Evolutionary conservation across 345 rosid species (phyloP), one percentile per base, ranked within the genome.

Genomic region (Syzygium aromaticum): DNA sequence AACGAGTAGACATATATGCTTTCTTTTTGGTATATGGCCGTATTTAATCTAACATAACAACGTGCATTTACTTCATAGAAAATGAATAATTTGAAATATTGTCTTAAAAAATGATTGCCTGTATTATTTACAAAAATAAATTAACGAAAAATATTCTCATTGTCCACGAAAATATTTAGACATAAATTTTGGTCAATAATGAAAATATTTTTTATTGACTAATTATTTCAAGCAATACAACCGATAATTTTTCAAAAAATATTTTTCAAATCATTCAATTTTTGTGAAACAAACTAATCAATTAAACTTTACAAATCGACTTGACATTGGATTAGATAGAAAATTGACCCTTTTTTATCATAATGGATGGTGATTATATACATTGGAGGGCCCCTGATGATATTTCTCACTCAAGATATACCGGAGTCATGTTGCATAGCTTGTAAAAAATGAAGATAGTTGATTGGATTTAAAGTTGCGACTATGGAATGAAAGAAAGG

Each of bases 281-380:
- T 8, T 0, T 0, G 2, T 3, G 21, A 64, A 64, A 64, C 5
- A 16, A 64, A 64, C 0, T 1, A 8, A 67, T 38, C 23, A 1
- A 11, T 30, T 16, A 13, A 27, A 27, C 30, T 59, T 59, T 59
- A 27, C 5, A 13, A 27, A 27, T 14, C 27, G 6, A 59, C 15
- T 59, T 59, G 67, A 59, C 30, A 6, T 59, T 59, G 7, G 67
- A 13, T 27, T 1, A 59, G 8, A 13, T 11, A 59, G 46, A 67
- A 67, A 67, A 38, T 67, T 67, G 78, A 16, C 78, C 43, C 78
- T 64, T 67, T 67, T 43, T 43, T 43, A 6, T 53, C 22, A 53
- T 53, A 6, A 7, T 30, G 78, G 11, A 64, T 30, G 78, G 33
- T 67, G 43, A 67, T 67, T 4, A 67, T 30, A 30, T 30, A 30